Evolutionary conservation across 306 rosid genomes (phyloP).

Genomic region (Alnus glutinosa): DNA sequence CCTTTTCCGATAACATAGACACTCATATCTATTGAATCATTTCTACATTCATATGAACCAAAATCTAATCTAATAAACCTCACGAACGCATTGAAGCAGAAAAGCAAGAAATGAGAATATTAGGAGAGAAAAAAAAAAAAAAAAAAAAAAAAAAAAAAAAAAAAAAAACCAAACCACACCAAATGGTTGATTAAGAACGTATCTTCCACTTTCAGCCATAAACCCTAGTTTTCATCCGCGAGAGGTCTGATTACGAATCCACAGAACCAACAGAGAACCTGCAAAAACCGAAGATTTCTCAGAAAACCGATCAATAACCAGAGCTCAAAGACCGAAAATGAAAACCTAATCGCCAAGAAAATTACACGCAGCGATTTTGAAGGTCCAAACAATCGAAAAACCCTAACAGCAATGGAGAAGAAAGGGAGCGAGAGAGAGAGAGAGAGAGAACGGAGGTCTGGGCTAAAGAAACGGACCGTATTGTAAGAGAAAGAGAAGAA

Average conservation of each 20-base stretch:
- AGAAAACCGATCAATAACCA: background rate
- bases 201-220: constrained; percentile 51
- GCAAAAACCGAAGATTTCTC: background rate
- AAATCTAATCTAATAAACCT: background rate
- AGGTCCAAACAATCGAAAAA: background rate
- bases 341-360: constrained; percentile 1
- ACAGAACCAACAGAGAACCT: constrained; percentile 7
- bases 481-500: background rate
- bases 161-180: constrained; percentile 36
- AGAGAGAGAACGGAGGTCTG: background rate
- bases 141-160: background rate
- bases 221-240: constrained; percentile 24
- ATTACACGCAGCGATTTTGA: background rate
- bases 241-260: background rate
- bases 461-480: background rate
- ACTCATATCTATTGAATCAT: background rate
- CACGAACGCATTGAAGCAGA: background rate
- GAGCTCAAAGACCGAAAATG: background rate
- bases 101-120: background rate
- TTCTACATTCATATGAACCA: background rate
- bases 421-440: background rate
- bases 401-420: constrained; percentile 2
- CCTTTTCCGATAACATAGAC: background rate
- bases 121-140: background rate
- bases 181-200: constrained; percentile 41